Conservation (phyloP, 306 rosid genomes). For the Quercus alba region DNA sequence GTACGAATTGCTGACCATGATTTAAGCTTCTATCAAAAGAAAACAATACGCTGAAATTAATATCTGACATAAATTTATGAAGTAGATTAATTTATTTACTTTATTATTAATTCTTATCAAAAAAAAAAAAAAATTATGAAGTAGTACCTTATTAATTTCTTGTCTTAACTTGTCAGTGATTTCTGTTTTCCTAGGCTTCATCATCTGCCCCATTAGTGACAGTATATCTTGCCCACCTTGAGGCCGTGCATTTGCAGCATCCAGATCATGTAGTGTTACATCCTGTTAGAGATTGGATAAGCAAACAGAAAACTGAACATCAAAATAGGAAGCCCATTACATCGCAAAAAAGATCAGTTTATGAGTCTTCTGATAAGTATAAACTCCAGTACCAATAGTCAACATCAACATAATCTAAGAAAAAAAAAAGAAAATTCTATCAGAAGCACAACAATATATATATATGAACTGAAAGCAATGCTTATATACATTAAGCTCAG, state of each 20-base stretch:
- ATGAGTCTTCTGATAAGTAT: neutral
- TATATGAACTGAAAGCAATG: neutral
- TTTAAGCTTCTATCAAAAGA: neutral
- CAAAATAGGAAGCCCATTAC: constrained; percentile 12
- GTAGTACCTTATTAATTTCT: constrained; percentile 78
- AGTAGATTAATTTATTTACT: no score
- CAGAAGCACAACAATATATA: neutral
- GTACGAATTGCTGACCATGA: neutral
- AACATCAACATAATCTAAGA: neutral
- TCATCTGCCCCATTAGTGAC: constrained; percentile 98
- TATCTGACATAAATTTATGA: neutral
- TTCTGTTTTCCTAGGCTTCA: constrained; percentile 96
- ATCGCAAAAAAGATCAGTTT: neutral
- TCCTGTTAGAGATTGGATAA: constrained; percentile 42
- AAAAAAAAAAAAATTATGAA: no score
- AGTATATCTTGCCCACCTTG: constrained; percentile 98
- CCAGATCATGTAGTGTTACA: constrained; percentile 87
- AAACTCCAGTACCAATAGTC: constrained; percentile 1
- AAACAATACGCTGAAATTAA: neutral
- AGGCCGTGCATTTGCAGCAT: constrained; percentile 89
- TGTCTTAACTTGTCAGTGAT: constrained; percentile 90
- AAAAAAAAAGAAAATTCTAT: neutral
- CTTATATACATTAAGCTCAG: neutral
- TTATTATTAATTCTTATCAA: no score
- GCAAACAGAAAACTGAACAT: constrained; percentile 3